Base-by-base conservation (phyloP, 768 basidiomycete species). In the Cantharellus cinnabarinus region DNA sequence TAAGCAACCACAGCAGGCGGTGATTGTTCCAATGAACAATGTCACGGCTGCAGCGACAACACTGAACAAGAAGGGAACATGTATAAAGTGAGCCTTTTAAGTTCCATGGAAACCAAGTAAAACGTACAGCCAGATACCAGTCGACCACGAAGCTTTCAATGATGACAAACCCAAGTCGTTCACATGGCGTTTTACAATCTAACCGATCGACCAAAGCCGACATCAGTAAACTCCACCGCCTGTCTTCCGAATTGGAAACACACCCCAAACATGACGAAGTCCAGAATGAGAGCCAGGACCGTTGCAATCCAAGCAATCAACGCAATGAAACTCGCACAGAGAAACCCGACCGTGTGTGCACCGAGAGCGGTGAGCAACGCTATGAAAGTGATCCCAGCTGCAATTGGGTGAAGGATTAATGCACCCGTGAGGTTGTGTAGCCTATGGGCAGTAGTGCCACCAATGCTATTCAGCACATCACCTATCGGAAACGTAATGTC, bases 321-420 rank as follows among this genome's bases (percentile, higher is more conserved):
- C 14, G 67, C 61, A 37, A 66, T 40, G 38, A 70, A 35, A 15
- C 66, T 62, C 7, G 68, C 65, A 59, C 68, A 62, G 62, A 71
- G 60, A 64, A 67, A 69, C 7, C 69, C 66, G 48, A 68, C 39
- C 50, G 62, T 63, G 62, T 67, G 63, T 14, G 69, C 67, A 42
- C 56, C 52, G 7, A 69, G 61, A 4, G 69, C 65, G 53, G 70
- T 61, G 62, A 71, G 62, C 63, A 70, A 67, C 2, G 70, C 67
- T 51, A 71, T 60, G 61, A 67, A 67, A 4, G 69, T 61, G 38
- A 71, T 48, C 5, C 69, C 70, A 4, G 67, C 62, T 4, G 66
- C 67, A 60, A 71, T 67, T 41, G 69, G 69, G 54, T 69, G 68
- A 14, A 71, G 61, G 60, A 70, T 64, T 50, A 71, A 61, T 10